phyloP scores from a whole-genome alignment of 2,329 filamentous ascomycete species.

The Lasiodiplodia gonubiensis region DNA sequence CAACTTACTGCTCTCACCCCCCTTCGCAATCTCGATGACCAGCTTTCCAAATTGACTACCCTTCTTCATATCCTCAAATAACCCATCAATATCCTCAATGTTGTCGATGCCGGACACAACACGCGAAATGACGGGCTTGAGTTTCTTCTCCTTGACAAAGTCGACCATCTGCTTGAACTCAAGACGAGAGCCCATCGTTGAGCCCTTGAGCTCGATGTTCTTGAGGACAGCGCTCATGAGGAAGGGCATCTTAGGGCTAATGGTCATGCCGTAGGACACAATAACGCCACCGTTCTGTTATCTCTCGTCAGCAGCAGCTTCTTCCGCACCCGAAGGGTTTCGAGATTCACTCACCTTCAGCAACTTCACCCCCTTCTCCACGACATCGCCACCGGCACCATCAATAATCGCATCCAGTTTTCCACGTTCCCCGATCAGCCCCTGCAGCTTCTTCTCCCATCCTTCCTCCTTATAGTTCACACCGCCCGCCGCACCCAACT shows the following conservation, averaged over 20 bases:
- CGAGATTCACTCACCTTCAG: slow-evolving; percentile 60
- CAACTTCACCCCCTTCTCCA: slow-evolving; percentile 70
- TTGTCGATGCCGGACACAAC: slow-evolving; percentile 76
- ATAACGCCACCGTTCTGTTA: slow-evolving; percentile 76
- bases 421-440: slow-evolving; percentile 64
- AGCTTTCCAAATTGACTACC: slow-evolving; percentile 91
- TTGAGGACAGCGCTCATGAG: slow-evolving; percentile 81
- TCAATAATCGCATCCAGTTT: slow-evolving; percentile 87
- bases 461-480: slow-evolving; percentile 77
- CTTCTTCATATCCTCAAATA: slow-evolving; percentile 88
- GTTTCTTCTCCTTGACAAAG: slow-evolving; percentile 75
- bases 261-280: slow-evolving; percentile 88
- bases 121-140: slow-evolving; percentile 78
- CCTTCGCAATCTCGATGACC: slow-evolving; percentile 50
- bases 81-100: slow-evolving; percentile 74
- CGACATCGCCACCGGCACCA: slow-evolving; percentile 84
- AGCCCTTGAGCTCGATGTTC: slow-evolving; percentile 85
- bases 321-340: slow-evolving; percentile 9
- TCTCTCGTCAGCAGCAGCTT: slow-evolving; percentile 13
- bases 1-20: slow-evolving; percentile 40
- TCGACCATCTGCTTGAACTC: slow-evolving; percentile 92
- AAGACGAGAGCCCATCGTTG: slow-evolving; percentile 87
- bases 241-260: slow-evolving; percentile 84
- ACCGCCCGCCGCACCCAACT: slow-evolving; percentile 80
- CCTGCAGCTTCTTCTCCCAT: slow-evolving; percentile 79